Evolutionary conservation across 306 rosid species (phyloP), one percentile per base, ranked within the genome.

Genomic region (Rosa multiflora): DNA sequence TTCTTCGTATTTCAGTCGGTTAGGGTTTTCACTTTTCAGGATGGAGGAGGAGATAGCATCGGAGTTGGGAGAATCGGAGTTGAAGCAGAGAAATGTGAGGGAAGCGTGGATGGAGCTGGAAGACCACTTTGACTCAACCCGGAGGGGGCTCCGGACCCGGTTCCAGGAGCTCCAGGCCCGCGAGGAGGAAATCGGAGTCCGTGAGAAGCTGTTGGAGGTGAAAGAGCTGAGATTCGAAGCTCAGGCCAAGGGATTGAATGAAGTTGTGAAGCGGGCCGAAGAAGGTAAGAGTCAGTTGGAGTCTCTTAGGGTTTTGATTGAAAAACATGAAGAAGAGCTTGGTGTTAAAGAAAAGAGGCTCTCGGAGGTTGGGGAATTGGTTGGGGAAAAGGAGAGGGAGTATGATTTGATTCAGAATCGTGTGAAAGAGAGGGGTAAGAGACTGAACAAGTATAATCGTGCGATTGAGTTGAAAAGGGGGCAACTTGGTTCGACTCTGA

Each of bases 281-380:
- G 35, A 23, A 61, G 67, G 67, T 9, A 11, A 26, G 67, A 26
- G 14, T 26, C 5, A 21, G 6, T 10, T 61, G 67, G 37, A 21
- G 14, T 61, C 67, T 4, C 4, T 61, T 23, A 21, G 12, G 37
- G 32, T 1, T 10, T 61, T 61, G 39, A 10, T 6, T 61, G 37
- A 61, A 3, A 15, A 61, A 21, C 10, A 49, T 21, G 32, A 10
- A 26, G 53, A 10, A 10, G 67, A 61, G 67, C 15, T 61, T 23
- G 15, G 15, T 4, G 15, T 10, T 8, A 59, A 3, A 12, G 37
- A 23, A 83, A 83, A 74, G 89, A 70, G 73, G 84, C 84, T 70
- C 3, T 7, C 5, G 47, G 10, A 44, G 53, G 52, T 48, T 48
- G 52, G 52, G 52, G 52, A 12, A 4, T 48, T 48, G 5, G 17